Conservation (phyloP, 768 basidiomycete species). For the Boletales sp. region DNA sequence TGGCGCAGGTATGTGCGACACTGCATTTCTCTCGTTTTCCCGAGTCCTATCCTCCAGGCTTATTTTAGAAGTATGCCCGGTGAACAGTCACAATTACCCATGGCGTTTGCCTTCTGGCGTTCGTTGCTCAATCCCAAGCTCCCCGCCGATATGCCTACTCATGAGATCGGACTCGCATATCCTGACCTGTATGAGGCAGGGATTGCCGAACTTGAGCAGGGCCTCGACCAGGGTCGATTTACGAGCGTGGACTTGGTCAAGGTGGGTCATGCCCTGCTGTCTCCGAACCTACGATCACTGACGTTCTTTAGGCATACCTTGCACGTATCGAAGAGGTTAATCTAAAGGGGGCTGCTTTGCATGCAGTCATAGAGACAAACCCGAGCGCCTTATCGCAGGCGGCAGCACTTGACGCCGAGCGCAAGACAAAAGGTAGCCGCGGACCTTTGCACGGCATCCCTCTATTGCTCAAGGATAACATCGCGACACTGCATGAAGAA, state of each 20-base stretch:
- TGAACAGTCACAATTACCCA: neutral
- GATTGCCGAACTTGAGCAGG: slow-evolving; percentile 50
- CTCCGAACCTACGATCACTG: neutral
- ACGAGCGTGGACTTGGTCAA: slow-evolving; percentile 63
- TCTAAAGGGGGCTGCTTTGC: slow-evolving; percentile 50
- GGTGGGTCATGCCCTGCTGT: slow-evolving; percentile 26
- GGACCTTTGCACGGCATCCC: slow-evolving; percentile 57
- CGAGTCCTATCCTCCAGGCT: too few relatives aligned
- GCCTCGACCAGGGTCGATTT: slow-evolving; percentile 48
- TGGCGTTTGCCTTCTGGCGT: slow-evolving; percentile 4
- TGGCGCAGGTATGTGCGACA: too few relatives aligned
- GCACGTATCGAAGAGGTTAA: slow-evolving; percentile 67
- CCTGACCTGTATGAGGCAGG: slow-evolving; percentile 66
- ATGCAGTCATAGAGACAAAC: slow-evolving; percentile 60
- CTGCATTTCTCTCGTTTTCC: too few relatives aligned
- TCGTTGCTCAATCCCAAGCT: slow-evolving; percentile 4
- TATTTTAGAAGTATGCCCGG: too few relatives aligned
- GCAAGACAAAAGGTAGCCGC: slow-evolving; percentile 41
- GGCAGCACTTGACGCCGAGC: slow-evolving; percentile 46
- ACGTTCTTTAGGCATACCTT: slow-evolving; percentile 51
- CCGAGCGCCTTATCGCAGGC: slow-evolving; percentile 53
- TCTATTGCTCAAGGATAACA: slow-evolving; percentile 51
- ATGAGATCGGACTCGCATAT: slow-evolving; percentile 13
- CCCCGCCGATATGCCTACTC: slow-evolving; percentile 12
- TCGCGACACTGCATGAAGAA: slow-evolving; percentile 32